phyloP scores from a whole-genome alignment of 192 early-diverging fungal species.

The Coemansia sp. region DNA sequence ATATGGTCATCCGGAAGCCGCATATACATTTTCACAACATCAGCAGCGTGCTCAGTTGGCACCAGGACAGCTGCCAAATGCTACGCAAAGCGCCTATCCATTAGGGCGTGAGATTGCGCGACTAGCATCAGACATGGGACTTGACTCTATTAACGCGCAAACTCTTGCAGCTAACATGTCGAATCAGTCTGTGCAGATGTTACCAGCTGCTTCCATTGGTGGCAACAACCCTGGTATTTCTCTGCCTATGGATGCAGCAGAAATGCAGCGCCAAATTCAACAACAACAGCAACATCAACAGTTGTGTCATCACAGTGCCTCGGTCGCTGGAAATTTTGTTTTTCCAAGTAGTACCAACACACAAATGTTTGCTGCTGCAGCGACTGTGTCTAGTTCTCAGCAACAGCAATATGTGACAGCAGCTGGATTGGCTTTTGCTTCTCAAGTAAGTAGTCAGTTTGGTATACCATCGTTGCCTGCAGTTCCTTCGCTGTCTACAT shows the following conservation, averaged over 20 bases:
- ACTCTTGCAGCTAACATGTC: constrained; percentile 32
- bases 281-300: constrained; percentile 14
- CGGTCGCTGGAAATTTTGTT: constrained; percentile 7
- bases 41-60: constrained; percentile 9
- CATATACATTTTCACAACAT: constrained; percentile 11
- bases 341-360: neutral
- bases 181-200: constrained; percentile 19
- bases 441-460: constrained; percentile 12
- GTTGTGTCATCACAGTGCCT: constrained; percentile 4
- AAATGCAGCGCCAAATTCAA: constrained; percentile 7
- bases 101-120: constrained; percentile 28
- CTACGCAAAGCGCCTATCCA: constrained; percentile 5
- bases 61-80: constrained; percentile 1
- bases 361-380: constrained; percentile 6
- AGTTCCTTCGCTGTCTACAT: constrained; percentile 8
- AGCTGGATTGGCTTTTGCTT: constrained; percentile 23
- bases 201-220: neutral
- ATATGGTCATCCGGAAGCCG: constrained; percentile 2
- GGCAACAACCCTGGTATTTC: neutral
- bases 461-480: constrained; percentile 10
- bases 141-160: constrained; percentile 35
- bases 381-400: neutral
- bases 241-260: constrained; percentile 1
- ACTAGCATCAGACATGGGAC: constrained; percentile 40
- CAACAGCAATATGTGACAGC: constrained; percentile 20